Base-by-base conservation (phyloP, 2,329 filamentous ascomycete genomes). In the Sphaerulina vaccinii region DNA sequence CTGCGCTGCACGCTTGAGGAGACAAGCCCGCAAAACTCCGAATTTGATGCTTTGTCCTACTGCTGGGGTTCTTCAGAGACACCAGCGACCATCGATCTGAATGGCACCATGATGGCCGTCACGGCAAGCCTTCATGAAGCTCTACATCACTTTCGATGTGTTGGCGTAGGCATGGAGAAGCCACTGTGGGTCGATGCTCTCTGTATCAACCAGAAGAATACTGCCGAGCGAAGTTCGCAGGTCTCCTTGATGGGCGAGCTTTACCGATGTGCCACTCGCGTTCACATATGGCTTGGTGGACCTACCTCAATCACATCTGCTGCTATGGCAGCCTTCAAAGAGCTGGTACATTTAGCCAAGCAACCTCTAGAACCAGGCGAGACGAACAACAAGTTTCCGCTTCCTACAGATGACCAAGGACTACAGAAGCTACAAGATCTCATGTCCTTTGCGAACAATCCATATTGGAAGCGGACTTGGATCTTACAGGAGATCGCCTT, bases 161-260 rank as follows among this genome's bases (percentile, higher is more conserved):
- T 18, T 21, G 8, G 19, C 24, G 19, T 23, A 5, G 11, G 21
- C 3, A 2, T 18, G 27, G 2, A 6, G 11, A 11, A n/a, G 4
- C n/a, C 18, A 5, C 8, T 49, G 8, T 51, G 49, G 49, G 16
- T 37, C 11, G 49, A 51, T 29, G 49, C 49, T 15, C 11, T 51
- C 5, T 51, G 49, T 24, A 46, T 51, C 23, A 46, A 51, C 21
- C 49, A 51, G 16, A 15, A 39, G 11, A 32, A 51, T 23, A 11
- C 41, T 4, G 21, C 3, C 3, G 49, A 51, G 22, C 40, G 41
- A 22, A 39, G 21, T 22, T 19, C 41, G 21, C 49, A 51, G n/a
- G 49, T 51, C 32, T n/a, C 24, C 5, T 19, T 36, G 3, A 51
- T 51, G 49, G 21, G 24, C 13, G n/a, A 4, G 3, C 45, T 51